Percentiles rank a stretch among this genome's conserved stretches.
Conservation (phyloP, 208 protist species). For the Tritrichomonas musculus region DNA sequence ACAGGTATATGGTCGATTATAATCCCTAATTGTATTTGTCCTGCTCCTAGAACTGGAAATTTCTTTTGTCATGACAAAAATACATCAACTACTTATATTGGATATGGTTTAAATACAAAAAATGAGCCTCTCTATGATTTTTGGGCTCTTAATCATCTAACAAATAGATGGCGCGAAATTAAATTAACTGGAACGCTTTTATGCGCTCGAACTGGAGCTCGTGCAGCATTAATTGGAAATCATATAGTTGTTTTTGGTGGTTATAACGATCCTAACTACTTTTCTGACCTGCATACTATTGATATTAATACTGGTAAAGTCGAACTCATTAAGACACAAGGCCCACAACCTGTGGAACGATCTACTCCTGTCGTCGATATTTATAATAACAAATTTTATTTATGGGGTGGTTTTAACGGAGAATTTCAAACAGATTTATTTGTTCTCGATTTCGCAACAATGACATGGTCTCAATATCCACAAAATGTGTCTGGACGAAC, state of each 20-base stretch:
- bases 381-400: not conserved
- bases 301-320: not conserved
- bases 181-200: not conserved
- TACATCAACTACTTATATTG: not conserved
- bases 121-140: not conserved
- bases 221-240: not conserved
- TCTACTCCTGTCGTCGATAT: not conserved
- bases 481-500: not conserved
- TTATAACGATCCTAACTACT: not conserved
- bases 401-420: conserved; percentile 30
- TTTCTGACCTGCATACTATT: not conserved
- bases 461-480: not conserved
- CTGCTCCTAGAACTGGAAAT: not conserved
- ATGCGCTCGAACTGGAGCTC: not conserved
- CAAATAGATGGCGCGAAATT: not conserved
- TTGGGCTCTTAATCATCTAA: not conserved
- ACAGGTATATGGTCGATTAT: not conserved
- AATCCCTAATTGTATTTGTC: not conserved
- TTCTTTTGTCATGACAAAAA: not conserved
- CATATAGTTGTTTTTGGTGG: not conserved
- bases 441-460: not conserved
- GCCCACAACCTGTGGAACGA: not conserved
- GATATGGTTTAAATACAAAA: not conserved
- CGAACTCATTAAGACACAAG: not conserved
- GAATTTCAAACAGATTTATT: not conserved